A percentile compares a stretch with the other conserved stretches of the same genome.
Evolutionary conservation across 176 grass and related monocot species (phyloP).

Genomic region (Puccinellia tenuiflora): DNA sequence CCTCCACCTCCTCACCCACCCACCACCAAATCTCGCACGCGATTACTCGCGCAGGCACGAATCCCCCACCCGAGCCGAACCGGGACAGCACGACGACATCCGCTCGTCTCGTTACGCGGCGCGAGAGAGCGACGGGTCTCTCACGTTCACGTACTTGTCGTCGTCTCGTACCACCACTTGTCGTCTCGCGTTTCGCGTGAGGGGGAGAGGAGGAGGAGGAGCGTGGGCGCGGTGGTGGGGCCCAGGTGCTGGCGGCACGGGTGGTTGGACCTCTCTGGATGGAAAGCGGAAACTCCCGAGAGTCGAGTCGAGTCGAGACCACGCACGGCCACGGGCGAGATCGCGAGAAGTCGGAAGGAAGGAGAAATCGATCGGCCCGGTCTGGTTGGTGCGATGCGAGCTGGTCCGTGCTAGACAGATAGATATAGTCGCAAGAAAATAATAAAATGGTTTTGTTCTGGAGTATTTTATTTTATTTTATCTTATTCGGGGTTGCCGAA

Average conservation of each 20-base stretch:
- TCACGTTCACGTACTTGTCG: no score
- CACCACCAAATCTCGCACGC: neutral
- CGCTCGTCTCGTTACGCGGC: neutral
- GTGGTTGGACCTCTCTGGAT: neutral
- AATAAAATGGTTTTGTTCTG: neutral
- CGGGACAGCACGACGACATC: neutral
- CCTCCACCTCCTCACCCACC: neutral
- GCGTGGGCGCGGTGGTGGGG: neutral
- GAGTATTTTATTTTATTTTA: no score
- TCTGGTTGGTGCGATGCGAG: neutral
- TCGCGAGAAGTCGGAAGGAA: neutral
- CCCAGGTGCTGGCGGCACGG: neutral
- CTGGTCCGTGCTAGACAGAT: neutral
- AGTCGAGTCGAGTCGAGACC: no score
- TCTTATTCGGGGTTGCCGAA: neutral
- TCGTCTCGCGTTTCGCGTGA: neutral
- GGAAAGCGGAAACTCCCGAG: no score
- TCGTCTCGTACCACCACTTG: no score
- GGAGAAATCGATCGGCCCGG: neutral
- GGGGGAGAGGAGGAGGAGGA: neutral
- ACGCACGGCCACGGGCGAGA: neutral
- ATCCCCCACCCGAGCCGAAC: neutral
- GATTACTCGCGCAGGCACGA: no score
- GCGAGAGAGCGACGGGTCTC: neutral
- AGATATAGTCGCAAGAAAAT: no score